A percentile compares a stretch with the other conserved stretches of the same genome.
These are phyloP conservation scores for Pythium scleroteichum DNA, from an alignment of 352 stramenopile genomes.

Conservation along the genomic window DNA sequence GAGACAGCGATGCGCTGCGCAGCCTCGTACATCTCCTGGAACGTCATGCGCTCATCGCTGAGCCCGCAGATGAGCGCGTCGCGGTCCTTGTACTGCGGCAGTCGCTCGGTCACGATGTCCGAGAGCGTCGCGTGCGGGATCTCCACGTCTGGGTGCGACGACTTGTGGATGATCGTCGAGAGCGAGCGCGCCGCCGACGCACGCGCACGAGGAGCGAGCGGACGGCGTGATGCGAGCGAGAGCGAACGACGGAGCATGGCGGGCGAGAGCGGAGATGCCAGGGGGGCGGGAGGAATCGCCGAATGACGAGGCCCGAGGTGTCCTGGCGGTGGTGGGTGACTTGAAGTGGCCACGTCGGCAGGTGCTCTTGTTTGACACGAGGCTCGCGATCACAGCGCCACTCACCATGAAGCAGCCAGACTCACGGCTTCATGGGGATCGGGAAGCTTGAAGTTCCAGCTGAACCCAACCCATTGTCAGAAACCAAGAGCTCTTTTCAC, in stretches of 20 bases:
- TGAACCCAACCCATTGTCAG: no score
- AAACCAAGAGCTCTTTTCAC: no score
- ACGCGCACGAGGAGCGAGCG: conserved; percentile 7
- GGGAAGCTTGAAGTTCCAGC: no score
- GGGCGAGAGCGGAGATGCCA: background rate
- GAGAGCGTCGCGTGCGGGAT: conserved; percentile 53
- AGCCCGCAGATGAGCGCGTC: conserved; percentile 56
- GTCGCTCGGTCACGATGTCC: conserved; percentile 43
- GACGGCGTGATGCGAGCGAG: conserved; percentile 7
- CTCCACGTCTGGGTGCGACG: conserved; percentile 43
- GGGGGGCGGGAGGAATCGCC: background rate
- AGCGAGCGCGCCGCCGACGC: background rate
- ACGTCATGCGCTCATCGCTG: conserved; percentile 51
- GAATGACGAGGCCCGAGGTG: conserved; percentile 15
- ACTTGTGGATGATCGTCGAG: conserved; percentile 32
- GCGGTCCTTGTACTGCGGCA: conserved; percentile 36
- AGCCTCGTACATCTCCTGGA: conserved; percentile 40
- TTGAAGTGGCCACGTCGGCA: no score
- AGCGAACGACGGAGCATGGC: conserved; percentile 10
- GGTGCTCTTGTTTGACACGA: no score
- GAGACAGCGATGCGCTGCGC: conserved; percentile 43
- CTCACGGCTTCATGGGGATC: no score
- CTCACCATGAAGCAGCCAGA: no score
- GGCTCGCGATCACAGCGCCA: no score
- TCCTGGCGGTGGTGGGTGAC: conserved; percentile 32